These are phyloP conservation scores for Penicillium lividum DNA, from an alignment of 495 filamentous ascomycete species.

Conservation along the genomic window DNA sequence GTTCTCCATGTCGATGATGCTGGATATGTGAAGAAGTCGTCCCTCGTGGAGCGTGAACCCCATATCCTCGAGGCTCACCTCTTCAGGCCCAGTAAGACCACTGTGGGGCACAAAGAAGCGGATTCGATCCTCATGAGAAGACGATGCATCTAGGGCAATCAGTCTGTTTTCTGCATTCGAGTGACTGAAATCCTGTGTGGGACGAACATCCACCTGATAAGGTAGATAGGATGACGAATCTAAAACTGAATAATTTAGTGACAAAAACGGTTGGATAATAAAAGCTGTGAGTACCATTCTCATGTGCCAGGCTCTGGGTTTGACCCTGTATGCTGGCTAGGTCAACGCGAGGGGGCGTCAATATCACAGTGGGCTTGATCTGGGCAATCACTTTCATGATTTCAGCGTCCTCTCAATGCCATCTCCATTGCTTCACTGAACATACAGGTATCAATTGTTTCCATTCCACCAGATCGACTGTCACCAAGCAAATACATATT, in stretches of 20 bases:
- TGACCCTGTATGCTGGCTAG: constrained; percentile 40
- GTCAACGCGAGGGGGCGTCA: constrained; percentile 71
- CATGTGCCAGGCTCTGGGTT: constrained; percentile 27
- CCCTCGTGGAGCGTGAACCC: constrained; percentile 58
- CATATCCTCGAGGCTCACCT: constrained; percentile 48
- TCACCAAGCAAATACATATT: constrained; percentile 81
- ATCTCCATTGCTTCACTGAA: not conserved
- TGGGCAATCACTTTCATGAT: constrained; percentile 61
- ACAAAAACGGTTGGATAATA: not conserved
- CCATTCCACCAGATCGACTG: constrained; percentile 66
- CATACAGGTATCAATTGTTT: constrained; percentile 68
- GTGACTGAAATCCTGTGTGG: constrained; percentile 76
- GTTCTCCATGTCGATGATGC: constrained; percentile 78
- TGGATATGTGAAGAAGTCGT: constrained; percentile 69
- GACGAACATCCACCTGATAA: constrained; percentile 72
- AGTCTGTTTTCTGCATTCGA: constrained; percentile 70
- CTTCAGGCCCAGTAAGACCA: constrained; percentile 43
- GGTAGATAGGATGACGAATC: constrained; percentile 52
- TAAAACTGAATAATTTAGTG: constrained; percentile 3
- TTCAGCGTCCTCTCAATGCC: constrained; percentile 18
- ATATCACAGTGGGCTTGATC: constrained; percentile 75
- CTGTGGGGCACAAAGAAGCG: constrained; percentile 61
- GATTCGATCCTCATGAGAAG: constrained; percentile 36
- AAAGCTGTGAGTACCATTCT: constrained; percentile 20
- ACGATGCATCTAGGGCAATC: constrained; percentile 49